Evolutionary conservation across 208 protist species (phyloP).

Genomic region (Crithidia bombi): DNA sequence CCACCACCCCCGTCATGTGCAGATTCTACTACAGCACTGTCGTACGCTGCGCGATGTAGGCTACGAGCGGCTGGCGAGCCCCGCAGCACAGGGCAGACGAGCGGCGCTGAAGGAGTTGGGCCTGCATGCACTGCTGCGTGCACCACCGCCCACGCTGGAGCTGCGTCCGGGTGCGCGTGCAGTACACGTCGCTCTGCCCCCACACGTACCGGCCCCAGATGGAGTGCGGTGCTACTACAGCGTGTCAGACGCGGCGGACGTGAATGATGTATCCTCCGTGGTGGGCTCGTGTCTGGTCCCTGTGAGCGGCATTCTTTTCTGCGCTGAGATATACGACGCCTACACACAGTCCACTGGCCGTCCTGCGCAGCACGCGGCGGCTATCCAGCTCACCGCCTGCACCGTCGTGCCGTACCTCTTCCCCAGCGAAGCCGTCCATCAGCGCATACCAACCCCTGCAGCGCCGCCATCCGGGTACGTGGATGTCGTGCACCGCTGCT

Average conservation of each 20-base stretch:
- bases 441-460: neutral
- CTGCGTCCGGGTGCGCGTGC: conserved; percentile 14
- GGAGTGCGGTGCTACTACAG: conserved; percentile 5
- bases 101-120: conserved; percentile 15
- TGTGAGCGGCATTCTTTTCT: neutral
- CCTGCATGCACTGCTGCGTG: conserved; percentile 23
- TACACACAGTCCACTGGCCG: conserved; percentile 13
- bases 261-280: neutral
- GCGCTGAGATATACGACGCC: conserved; percentile 3
- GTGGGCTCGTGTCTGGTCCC: neutral
- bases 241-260: conserved; percentile 7
- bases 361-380: conserved; percentile 12
- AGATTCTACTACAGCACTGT: conserved; percentile 27
- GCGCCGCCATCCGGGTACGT: conserved; percentile 14
- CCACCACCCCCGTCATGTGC: conserved; percentile 19
- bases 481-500: conserved; percentile 19
- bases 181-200: conserved; percentile 16
- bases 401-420: conserved; percentile 21
- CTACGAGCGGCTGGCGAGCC: conserved; percentile 22
- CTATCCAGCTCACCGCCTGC: neutral
- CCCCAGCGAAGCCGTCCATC: conserved; percentile 15
- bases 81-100: conserved; percentile 15
- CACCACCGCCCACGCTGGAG: conserved; percentile 25
- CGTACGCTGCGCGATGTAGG: conserved; percentile 17
- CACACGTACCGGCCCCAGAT: neutral